These are phyloP conservation scores for Yarrowia keelungensis DNA, from an alignment of 805 yeast species.

Conservation along the genomic window DNA sequence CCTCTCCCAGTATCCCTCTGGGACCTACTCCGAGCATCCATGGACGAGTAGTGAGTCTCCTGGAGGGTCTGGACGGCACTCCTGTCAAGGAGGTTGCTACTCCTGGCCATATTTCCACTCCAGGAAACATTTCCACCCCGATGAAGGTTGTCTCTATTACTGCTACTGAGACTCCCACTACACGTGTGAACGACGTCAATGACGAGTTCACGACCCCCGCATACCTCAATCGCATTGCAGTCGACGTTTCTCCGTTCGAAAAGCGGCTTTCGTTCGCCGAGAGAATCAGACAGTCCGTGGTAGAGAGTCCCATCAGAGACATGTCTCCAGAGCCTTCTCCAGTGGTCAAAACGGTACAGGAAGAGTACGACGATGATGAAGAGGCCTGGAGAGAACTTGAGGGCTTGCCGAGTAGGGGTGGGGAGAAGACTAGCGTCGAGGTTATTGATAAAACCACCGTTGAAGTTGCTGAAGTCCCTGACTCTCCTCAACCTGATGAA, in stretches of 20 bases:
- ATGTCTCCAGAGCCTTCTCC: background rate
- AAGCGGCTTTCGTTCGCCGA: conserved; percentile 32
- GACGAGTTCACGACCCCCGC: conserved; percentile 29
- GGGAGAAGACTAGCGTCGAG: no score
- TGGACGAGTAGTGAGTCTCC: conserved; percentile 76
- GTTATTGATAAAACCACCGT: no score
- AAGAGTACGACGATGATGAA: conserved; percentile 11
- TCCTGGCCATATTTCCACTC: background rate
- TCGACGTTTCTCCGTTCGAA: conserved; percentile 38
- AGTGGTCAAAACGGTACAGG: no score
- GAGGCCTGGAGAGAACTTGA: conserved; percentile 19
- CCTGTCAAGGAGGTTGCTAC: conserved; percentile 25
- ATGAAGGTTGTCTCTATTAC: background rate
- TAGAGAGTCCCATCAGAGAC: background rate
- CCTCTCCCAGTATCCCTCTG: conserved; percentile 52
- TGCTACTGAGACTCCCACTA: background rate
- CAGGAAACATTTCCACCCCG: background rate
- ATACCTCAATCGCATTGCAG: conserved; percentile 43
- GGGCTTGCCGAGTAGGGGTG: background rate
- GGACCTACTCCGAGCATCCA: conserved; percentile 90
- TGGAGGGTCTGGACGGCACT: conserved; percentile 56
- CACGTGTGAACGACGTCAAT: background rate
- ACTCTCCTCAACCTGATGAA: background rate
- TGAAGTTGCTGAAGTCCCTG: no score
- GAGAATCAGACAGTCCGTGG: conserved; percentile 14